These are phyloP conservation scores for Nigrospora osmanthi DNA, from an alignment of 2,329 filamentous ascomycete genomes.

Conservation along the genomic window DNA sequence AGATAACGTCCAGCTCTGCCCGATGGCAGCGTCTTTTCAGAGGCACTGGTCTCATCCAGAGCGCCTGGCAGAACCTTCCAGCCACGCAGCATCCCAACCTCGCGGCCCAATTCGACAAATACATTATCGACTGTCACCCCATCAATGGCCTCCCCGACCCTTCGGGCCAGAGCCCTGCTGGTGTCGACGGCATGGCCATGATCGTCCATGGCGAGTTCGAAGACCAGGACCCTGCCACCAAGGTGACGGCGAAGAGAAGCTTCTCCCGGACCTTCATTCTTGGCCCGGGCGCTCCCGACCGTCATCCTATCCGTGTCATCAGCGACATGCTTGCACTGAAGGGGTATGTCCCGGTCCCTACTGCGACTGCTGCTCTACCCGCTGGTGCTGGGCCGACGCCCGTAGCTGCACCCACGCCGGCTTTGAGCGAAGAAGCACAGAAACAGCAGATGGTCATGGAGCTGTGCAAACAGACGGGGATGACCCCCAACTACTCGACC, in stretches of 20 bases:
- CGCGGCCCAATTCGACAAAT: conserved; percentile 58
- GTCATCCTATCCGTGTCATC: conserved; percentile 62
- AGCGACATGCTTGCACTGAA: conserved; percentile 73
- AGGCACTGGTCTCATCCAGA: conserved; percentile 57
- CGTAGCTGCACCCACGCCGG: conserved; percentile 12
- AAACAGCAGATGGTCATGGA: conserved; percentile 67
- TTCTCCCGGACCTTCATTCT: conserved; percentile 78
- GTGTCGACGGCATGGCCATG: conserved; percentile 72
- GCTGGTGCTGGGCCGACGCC: conserved; percentile 10
- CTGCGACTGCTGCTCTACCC: conserved; percentile 14
- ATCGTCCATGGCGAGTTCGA: conserved; percentile 80
- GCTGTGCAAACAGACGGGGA: conserved; percentile 68
- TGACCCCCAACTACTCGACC: conserved; percentile 71
- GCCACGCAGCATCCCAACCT: conserved; percentile 69
- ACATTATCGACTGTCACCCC: conserved; percentile 75
- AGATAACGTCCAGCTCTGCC: conserved; percentile 52
- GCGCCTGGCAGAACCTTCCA: conserved; percentile 64
- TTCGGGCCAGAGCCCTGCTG: conserved; percentile 50
- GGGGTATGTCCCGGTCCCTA: conserved; percentile 48
- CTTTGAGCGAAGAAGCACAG: conserved; percentile 32
- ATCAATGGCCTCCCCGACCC: conserved; percentile 66
- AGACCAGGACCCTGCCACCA: conserved; percentile 53
- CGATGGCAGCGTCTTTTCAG: conserved; percentile 59
- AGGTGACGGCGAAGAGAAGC: conserved; percentile 58
- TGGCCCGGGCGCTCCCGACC: conserved; percentile 61